A percentile compares a stretch with the other conserved stretches of the same genome.
Evolutionary conservation across 495 filamentous ascomycete genomes (phyloP).

Genomic region (Daldinia loculata): DNA sequence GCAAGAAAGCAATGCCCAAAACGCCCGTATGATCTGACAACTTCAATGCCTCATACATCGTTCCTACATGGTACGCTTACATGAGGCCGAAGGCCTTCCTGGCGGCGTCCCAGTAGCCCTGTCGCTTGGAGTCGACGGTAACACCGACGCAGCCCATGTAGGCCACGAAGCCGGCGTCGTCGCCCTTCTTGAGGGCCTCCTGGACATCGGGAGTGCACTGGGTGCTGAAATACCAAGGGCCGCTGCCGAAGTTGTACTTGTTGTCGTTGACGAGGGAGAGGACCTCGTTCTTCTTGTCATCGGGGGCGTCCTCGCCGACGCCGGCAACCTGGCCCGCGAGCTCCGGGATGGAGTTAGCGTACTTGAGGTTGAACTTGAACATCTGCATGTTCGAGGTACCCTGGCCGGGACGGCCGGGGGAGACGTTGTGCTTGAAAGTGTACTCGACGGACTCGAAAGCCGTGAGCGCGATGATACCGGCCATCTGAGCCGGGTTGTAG

Average conservation of each 20-base stretch:
- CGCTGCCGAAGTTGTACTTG: slow-evolving; percentile 74
- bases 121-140: slow-evolving; percentile 56
- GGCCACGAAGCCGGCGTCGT: slow-evolving; percentile 63
- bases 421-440: slow-evolving; percentile 72
- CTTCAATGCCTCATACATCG: not conserved
- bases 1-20: not conserved
- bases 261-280: slow-evolving; percentile 67
- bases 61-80: slow-evolving; percentile 13
- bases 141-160: slow-evolving; percentile 77
- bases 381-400: slow-evolving; percentile 86
- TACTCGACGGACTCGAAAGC: slow-evolving; percentile 74
- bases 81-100: slow-evolving; percentile 53
- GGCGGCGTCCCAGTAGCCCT: slow-evolving; percentile 63
- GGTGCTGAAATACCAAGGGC: slow-evolving; percentile 76
- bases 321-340: slow-evolving; percentile 51
- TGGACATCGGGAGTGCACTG: slow-evolving; percentile 64
- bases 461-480: slow-evolving; percentile 70
- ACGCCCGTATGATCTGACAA: slow-evolving; percentile 4
- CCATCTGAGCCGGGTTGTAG: slow-evolving; percentile 62
- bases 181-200: slow-evolving; percentile 57
- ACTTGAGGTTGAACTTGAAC: slow-evolving; percentile 65
- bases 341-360: slow-evolving; percentile 65
- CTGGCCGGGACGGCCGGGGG: slow-evolving; percentile 70
- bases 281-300: slow-evolving; percentile 54
- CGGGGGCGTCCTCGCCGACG: slow-evolving; percentile 44